phyloP scores from a whole-genome alignment of 805 yeast genomes.

The Debaryomyces maramus region DNA sequence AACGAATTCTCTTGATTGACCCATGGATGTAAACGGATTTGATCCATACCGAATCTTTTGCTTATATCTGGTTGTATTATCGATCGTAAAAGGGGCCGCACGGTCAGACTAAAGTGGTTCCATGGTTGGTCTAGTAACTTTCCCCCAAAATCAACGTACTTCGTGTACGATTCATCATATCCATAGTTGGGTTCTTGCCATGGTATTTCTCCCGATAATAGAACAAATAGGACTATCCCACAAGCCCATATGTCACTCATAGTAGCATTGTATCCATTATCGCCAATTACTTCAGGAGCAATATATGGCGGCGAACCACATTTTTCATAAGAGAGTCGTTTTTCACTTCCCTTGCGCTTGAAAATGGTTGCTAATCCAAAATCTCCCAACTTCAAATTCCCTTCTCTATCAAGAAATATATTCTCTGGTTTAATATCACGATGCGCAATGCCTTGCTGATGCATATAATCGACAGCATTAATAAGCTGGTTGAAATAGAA shows the following conservation, averaged over 20 bases:
- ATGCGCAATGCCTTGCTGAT: slow-evolving; percentile 75
- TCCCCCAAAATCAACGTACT: slow-evolving; percentile 46
- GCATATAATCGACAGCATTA: slow-evolving; percentile 64
- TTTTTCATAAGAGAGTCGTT: slow-evolving; percentile 59
- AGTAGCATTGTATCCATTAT: slow-evolving; percentile 93
- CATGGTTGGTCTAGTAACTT: slow-evolving; percentile 79
- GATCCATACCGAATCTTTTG: slow-evolving; percentile 66
- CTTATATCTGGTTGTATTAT: slow-evolving; percentile 68
- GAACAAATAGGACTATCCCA: slow-evolving; percentile 91
- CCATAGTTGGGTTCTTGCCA: slow-evolving; percentile 60
- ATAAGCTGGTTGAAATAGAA: slow-evolving; percentile 62
- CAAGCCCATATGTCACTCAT: slow-evolving; percentile 98
- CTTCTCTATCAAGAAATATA: slow-evolving; percentile 66
- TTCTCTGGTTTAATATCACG: slow-evolving; percentile 84
- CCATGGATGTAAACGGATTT: slow-evolving; percentile 78
- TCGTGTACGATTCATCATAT: slow-evolving; percentile 78
- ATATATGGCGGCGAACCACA: slow-evolving; percentile 97
- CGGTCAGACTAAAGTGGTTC: slow-evolving; percentile 74
- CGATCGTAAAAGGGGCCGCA: slow-evolving; percentile 56
- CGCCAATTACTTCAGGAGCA: slow-evolving; percentile 96
- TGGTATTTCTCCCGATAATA: slow-evolving; percentile 96
- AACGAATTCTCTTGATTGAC: slow-evolving; percentile 47
- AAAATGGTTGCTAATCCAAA: slow-evolving; percentile 95
- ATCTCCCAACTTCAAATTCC: slow-evolving; percentile 92
- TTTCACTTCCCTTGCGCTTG: slow-evolving; percentile 73